These are phyloP conservation scores for Paecilomyces niveus DNA, from an alignment of 2,329 filamentous ascomycete species.

Conservation along the genomic window DNA sequence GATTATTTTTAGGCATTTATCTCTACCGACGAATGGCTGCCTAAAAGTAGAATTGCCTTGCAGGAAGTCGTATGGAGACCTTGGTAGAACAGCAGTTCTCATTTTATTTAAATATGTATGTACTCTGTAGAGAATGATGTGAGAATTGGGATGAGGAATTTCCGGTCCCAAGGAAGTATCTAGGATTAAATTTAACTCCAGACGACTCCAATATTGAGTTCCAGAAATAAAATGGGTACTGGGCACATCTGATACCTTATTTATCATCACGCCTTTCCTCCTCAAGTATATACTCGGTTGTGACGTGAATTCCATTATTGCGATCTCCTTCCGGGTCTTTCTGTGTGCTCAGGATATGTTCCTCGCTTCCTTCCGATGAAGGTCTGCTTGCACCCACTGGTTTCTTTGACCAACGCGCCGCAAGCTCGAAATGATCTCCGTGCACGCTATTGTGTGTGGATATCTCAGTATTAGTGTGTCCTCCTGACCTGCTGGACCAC, in stretches of 20 bases:
- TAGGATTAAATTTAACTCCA: no score
- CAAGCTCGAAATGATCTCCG: neutral
- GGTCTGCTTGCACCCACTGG: neutral
- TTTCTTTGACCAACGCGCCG: neutral
- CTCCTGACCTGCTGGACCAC: neutral
- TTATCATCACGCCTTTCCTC: neutral
- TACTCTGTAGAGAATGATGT: no score
- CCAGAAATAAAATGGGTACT: no score
- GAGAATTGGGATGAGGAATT: no score
- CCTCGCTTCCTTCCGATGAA: neutral
- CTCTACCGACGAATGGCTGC: neutral
- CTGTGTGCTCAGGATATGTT: neutral
- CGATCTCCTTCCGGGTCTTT: neutral
- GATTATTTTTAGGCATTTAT: neutral
- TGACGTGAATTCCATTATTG: neutral
- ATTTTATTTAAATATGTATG: no score
- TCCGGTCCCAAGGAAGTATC: no score
- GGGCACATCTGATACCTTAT: neutral
- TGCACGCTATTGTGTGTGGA: neutral
- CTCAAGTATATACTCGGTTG: neutral
- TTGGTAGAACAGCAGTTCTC: no score
- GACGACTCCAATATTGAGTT: no score
- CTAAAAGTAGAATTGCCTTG: no score
- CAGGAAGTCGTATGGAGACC: no score
- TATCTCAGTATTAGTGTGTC: neutral